Conservation (phyloP, 1,139 yeast genomes). For the Blastobotrys aristatus region DNA sequence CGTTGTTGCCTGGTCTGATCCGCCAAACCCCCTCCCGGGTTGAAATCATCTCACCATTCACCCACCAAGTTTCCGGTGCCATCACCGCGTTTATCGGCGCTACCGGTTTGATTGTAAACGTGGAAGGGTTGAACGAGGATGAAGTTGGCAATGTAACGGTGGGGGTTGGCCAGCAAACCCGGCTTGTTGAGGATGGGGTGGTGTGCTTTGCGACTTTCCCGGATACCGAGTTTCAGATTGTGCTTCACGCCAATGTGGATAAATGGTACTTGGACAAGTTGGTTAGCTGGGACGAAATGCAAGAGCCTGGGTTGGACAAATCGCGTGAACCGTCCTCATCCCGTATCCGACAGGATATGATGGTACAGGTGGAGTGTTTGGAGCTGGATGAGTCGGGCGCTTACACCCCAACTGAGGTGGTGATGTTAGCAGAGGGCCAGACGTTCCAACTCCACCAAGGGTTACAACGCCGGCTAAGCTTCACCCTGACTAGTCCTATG, state of each 20-base stretch:
- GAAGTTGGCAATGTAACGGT: conserved; percentile 16
- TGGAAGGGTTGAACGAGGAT: conserved; percentile 10
- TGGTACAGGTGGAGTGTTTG: conserved; percentile 15
- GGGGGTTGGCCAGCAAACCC: not conserved
- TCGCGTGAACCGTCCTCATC: not conserved
- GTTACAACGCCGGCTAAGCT: conserved; percentile 27
- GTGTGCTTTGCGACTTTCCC: too few relatives aligned
- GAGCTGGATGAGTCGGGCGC: conserved; percentile 28
- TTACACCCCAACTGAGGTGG: conserved; percentile 25
- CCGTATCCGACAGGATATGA: not conserved
- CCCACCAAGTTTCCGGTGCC: conserved; percentile 8
- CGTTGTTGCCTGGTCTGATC: not conserved
- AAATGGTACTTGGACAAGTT: conserved; percentile 25
- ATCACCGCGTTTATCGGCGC: not conserved
- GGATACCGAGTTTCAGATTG: not conserved
- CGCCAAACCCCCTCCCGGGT: not conserved
- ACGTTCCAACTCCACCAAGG: conserved; percentile 28
- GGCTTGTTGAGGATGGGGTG: not conserved
- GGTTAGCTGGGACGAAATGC: conserved; percentile 33
- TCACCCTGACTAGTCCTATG: conserved; percentile 21
- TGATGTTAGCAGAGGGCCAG: conserved; percentile 17
- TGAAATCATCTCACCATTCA: conserved; percentile 15
- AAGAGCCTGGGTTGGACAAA: conserved; percentile 21
- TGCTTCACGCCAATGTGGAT: not conserved
- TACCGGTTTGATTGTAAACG: not conserved